Base-by-base conservation (phyloP, 805 yeast genomes). In the Teunomyces lycoperdinae region DNA sequence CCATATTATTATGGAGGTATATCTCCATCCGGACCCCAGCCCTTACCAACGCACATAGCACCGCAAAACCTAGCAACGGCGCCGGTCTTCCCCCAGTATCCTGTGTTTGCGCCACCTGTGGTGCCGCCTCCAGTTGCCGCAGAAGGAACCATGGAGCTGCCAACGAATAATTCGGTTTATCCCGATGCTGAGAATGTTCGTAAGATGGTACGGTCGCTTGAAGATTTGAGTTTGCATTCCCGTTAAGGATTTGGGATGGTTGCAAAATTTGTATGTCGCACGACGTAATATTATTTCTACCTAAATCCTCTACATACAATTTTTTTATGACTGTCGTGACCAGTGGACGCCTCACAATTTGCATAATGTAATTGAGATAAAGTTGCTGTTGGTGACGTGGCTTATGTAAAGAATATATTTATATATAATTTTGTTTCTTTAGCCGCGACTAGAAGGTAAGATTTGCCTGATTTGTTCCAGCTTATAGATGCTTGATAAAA, bases 121-220 rank as follows among this genome's bases (percentile, higher is more conserved):
- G 16, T 9, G 34, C 17, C 35, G 28, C 36, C 17, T 8, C 17
- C 13, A 11, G 44, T 4, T 2, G 8, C 8, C 11, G 13, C 9
- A 17, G 20, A 16, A 10, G 14, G 26, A 14, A 8, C 24, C 20
- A 11, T 5, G 9, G 36, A 30, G 16, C 29, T n/a, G 8, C 17
- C 5, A 5, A 11, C 16, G 2, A 20, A 20, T 11, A 14, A n/a
- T 6, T 9, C 30, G 4, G 35, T 13, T 3, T 38, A 56, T 32
- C 55, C 52, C 42, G 68, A 65, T 26, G 68, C 63, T 28, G 61
- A 62, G 28, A 61, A 57, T 47, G 69, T 70, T 6, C 51, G 68
- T 29, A 67, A 63, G 2, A 53, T 66, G 48, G 67, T 63, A 7
- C 52, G 60, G 36, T 58, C 68, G 3, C 57, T 66, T 16, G 50